A percentile compares a stretch with the other conserved stretches of the same genome.
phyloP scores from a whole-genome alignment of 108 stramenopile species.

The Cyclotella choctawhatcheeana region DNA sequence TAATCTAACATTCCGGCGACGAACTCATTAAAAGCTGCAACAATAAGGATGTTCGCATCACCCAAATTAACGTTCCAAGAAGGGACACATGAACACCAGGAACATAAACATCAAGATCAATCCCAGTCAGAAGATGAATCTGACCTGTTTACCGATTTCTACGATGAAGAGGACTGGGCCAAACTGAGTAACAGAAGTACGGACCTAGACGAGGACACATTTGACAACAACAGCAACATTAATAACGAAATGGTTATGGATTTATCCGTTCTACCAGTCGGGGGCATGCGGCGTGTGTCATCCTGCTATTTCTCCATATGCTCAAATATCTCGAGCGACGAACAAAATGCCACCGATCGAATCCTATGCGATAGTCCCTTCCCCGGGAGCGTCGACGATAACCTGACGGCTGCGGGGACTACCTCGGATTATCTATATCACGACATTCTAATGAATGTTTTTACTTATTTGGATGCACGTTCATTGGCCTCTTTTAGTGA shows the following conservation, averaged over 20 bases:
- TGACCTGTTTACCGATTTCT: conserved; percentile 3
- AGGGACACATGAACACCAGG: neutral
- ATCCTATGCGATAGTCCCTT: neutral
- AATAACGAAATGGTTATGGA: neutral
- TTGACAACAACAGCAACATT: neutral
- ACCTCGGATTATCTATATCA: conserved; percentile 62
- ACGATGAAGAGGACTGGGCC: neutral
- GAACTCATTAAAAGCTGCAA: too few species aligned
- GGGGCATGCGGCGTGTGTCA: conserved; percentile 64
- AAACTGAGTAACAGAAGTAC: neutral
- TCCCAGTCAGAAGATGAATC: neutral
- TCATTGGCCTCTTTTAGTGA: conserved; percentile 73
- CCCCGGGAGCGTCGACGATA: conserved; percentile 16
- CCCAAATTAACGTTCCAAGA: too few species aligned
- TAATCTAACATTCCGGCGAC: too few species aligned
- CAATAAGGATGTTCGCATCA: too few species aligned
- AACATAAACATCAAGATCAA: neutral
- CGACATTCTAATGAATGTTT: conserved; percentile 77
- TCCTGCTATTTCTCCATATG: conserved; percentile 73
- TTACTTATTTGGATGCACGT: conserved; percentile 64
- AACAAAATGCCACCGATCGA: neutral
- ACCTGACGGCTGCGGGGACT: neutral
- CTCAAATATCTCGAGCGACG: conserved; percentile 25
- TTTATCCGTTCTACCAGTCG: conserved; percentile 24
- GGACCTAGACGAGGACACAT: neutral